Percentiles rank a stretch among this genome's conserved stretches.
Conservation (phyloP, 768 basidiomycete genomes). For the Phanerochaete sordida region DNA sequence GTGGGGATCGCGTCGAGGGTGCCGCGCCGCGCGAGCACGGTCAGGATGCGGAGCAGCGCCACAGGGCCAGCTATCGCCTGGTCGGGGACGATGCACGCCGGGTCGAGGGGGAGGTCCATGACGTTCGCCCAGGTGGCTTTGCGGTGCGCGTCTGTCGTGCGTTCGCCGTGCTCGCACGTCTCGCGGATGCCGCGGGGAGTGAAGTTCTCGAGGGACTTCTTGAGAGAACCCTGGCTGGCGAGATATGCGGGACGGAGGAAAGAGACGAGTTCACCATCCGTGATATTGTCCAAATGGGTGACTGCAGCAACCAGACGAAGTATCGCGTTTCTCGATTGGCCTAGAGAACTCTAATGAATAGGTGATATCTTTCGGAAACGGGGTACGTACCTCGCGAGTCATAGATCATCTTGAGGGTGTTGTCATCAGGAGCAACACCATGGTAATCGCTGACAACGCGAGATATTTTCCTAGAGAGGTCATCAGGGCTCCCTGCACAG, state of each 20-base stretch:
- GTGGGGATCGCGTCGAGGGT: conserved; percentile 17
- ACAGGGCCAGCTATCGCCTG: conserved; percentile 23
- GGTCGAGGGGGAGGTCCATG: background rate
- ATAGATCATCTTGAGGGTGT: background rate
- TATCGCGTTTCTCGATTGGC: background rate
- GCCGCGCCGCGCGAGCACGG: conserved; percentile 27
- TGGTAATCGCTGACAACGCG: background rate
- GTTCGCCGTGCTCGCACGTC: background rate
- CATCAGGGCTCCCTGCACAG: background rate
- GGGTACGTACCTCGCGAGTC: background rate
- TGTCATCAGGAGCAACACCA: background rate
- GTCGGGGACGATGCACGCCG: conserved; percentile 15
- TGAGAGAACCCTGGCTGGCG: background rate
- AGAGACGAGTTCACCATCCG: background rate
- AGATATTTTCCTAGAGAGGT: background rate
- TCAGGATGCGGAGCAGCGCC: conserved; percentile 25
- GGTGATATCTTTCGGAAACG: too few relatives aligned
- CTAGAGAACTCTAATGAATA: background rate
- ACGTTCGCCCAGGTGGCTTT: background rate
- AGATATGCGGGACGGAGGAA: background rate
- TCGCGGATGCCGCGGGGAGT: background rate
- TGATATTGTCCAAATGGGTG: background rate
- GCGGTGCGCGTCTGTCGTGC: background rate
- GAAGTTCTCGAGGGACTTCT: background rate
- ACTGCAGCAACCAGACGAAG: background rate